A percentile compares a stretch with the other conserved stretches of the same genome.
Conservation (phyloP, 441 rosid species). For the Gossypium aridum region DNA sequence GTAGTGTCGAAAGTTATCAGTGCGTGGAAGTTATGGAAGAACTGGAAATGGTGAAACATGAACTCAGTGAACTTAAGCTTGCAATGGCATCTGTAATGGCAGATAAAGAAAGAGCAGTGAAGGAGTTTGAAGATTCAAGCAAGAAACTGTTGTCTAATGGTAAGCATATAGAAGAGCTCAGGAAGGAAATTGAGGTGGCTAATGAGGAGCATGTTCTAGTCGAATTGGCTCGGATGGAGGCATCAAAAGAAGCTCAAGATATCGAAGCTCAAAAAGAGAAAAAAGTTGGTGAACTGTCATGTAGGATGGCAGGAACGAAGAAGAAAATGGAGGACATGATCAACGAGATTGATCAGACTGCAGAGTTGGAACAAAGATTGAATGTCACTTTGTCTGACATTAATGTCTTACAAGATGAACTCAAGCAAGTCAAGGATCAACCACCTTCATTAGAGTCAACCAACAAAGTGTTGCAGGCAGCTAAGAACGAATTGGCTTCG, state of each 20-base stretch:
- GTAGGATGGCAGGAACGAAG: conserved; percentile 24
- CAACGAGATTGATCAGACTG: conserved; percentile 44
- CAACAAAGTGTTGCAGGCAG: conserved; percentile 47
- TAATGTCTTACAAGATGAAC: conserved; percentile 49
- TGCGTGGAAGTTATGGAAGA: conserved; percentile 44
- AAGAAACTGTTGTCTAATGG: conserved; percentile 23
- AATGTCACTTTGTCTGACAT: conserved; percentile 54
- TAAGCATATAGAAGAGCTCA: conserved; percentile 34
- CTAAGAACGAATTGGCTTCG: conserved; percentile 51
- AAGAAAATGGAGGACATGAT: conserved; percentile 25
- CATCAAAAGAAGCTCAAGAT: conserved; percentile 53
- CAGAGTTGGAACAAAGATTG: conserved; percentile 47
- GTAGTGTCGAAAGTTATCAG: conserved; percentile 10
- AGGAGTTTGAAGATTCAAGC: conserved; percentile 31
- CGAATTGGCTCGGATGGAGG: conserved; percentile 79
- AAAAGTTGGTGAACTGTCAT: conserved; percentile 30
- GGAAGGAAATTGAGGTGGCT: conserved; percentile 55
- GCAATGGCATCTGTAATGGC: conserved; percentile 48
- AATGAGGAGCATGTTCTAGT: conserved; percentile 73
- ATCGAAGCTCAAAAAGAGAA: conserved; percentile 43
- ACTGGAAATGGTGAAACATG: conserved; percentile 52
- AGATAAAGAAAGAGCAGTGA: conserved; percentile 52
- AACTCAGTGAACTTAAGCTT: conserved; percentile 66
- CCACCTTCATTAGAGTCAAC: conserved; percentile 27
- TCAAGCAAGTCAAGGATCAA: conserved; percentile 40